These are phyloP conservation scores for Saturnispora zaruensis DNA, from an alignment of 805 yeast genomes.

Conservation along the genomic window DNA sequence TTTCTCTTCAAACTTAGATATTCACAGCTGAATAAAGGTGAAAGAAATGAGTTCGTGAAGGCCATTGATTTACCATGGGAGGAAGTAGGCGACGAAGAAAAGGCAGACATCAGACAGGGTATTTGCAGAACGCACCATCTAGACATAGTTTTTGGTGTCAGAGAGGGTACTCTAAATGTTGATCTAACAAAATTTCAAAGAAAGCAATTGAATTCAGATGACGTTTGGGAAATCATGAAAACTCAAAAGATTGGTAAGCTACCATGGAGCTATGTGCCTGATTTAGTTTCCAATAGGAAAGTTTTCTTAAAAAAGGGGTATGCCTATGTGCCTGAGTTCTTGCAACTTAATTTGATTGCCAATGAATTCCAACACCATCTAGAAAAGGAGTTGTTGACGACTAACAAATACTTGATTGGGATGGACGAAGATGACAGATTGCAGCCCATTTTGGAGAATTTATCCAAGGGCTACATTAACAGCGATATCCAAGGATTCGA, in stretches of 20 bases:
- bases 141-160: conserved; percentile 31
- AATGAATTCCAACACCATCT: conserved; percentile 57
- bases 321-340: conserved; percentile 78
- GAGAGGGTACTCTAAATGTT: conserved; percentile 23
- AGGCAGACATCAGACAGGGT: conserved; percentile 36
- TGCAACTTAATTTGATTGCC: conserved; percentile 63
- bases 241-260: conserved; percentile 70
- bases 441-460: conserved; percentile 71
- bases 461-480: conserved; percentile 64
- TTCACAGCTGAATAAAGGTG: conserved; percentile 49
- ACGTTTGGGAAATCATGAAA: conserved; percentile 40
- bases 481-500: conserved; percentile 32
- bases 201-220: conserved; percentile 40
- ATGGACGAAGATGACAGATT: conserved; percentile 88
- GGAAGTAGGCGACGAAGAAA: conserved; percentile 56
- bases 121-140: conserved; percentile 48
- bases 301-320: conserved; percentile 60
- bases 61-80: conserved; percentile 65
- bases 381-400: conserved; percentile 43
- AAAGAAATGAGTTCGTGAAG: conserved; percentile 64
- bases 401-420: conserved; percentile 73
- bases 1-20: conserved; percentile 68
- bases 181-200: conserved; percentile 12
- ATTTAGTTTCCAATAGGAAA: conserved; percentile 62
- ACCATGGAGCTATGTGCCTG: conserved; percentile 80